phyloP scores from a whole-genome alignment of 108 stramenopile genomes.

The Cylindrotheca closterium region DNA sequence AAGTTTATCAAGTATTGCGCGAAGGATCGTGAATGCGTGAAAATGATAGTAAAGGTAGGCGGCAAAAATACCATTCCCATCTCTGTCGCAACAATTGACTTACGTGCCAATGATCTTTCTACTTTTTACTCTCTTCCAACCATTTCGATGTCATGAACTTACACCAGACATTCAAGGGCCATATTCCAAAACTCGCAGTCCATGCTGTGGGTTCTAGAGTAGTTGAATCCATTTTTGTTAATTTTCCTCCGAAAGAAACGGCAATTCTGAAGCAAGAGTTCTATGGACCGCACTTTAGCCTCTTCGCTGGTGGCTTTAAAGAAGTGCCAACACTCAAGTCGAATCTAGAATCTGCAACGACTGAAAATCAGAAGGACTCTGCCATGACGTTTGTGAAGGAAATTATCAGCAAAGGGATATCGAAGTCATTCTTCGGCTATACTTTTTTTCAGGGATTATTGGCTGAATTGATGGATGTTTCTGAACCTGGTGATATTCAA shows the following conservation, averaged over 20 bases:
- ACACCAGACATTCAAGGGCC: constrained; percentile 65
- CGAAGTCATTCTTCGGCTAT: constrained; percentile 81
- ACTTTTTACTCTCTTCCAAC: neutral
- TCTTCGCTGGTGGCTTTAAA: constrained; percentile 45
- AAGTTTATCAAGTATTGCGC: constrained; percentile 88
- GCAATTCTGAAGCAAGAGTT: constrained; percentile 78
- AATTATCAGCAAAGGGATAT: constrained; percentile 78
- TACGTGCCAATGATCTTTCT: neutral
- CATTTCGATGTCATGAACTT: constrained; percentile 18
- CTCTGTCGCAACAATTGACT: neutral
- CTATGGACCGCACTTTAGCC: constrained; percentile 86
- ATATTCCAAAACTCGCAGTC: constrained; percentile 82
- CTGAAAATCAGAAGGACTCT: constrained; percentile 69
- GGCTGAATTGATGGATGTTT: constrained; percentile 64
- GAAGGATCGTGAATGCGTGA: constrained; percentile 55
- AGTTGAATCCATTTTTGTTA: constrained; percentile 76
- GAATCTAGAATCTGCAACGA: constrained; percentile 35
- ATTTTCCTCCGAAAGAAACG: constrained; percentile 66
- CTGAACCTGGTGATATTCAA: constrained; percentile 60
- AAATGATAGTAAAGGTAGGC: constrained; percentile 76
- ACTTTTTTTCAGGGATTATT: constrained; percentile 84
- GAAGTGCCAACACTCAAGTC: constrained; percentile 28
- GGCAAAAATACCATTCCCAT: neutral
- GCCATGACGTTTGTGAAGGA: constrained; percentile 44
- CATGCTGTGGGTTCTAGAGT: constrained; percentile 88